Base-by-base conservation (phyloP, 495 filamentous ascomycete genomes). In the Podospora pseudopauciseta region DNA sequence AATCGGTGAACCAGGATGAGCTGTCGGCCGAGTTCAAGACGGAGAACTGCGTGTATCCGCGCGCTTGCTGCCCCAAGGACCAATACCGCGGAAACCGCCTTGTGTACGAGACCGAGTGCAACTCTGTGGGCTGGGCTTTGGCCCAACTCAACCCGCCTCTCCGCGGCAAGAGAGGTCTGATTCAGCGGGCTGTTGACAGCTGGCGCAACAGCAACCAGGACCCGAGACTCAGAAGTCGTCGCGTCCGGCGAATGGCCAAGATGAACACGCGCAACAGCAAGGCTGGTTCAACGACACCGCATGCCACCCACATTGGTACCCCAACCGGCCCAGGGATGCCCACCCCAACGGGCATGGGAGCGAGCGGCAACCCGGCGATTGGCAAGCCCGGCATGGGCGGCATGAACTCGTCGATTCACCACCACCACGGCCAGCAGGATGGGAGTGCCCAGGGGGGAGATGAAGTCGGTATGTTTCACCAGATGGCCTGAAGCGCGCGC, bases 201-300 rank as follows among this genome's bases (percentile, higher is more conserved):
- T 98, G 95, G 95, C 84, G 95, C 60, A 99, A 99, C 79, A 98
- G 96, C 84, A 98, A 98, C 79, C 93, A 97, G 79, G 95, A 99
- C 71, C 91, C 91, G 20, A 86, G 93, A 69, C 80, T 98, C 73
- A 88, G 95, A 74, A 97, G 94, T 80, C 82, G 95, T 75, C 87
- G 95, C 65, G 95, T 99, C 55, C 87, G 96, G 66, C 86, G 95
- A 65, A 94, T 95, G 92, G 93, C 93, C 65, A 99, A 98, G 84
- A 91, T 97, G 76, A 93, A 88, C 81, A 92, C 86, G 73, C 88
- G 95, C 70, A 72, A 49, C 55, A 93, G 5, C n/a, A 58, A 92
- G 78, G 85, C 88, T 60, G 85, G 78, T 57, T 77, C 80, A 54
- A 69, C 70, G 56, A 78, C 79, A 30, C 80, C 82, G 28, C 84